Base-by-base conservation (phyloP, 2,329 filamentous ascomycete species). In the Paraphoma chrysanthemicola region DNA sequence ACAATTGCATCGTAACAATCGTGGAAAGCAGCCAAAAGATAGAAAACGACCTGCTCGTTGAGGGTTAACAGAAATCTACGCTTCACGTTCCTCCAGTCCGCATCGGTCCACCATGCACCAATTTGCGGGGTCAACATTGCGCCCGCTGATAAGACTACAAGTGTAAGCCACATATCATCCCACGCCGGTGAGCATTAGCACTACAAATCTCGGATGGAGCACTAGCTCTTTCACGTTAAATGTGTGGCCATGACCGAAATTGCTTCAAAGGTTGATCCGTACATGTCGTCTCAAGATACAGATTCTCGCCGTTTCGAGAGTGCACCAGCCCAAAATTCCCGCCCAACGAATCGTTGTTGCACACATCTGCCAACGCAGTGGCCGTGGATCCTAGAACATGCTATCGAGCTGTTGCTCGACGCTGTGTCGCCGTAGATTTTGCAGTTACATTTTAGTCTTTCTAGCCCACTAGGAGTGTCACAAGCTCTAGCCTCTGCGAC, bases 361-460 rank as follows among this genome's bases (percentile, higher is more conserved):
- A 23, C 23, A 23, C 23, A 48, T 43, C 66, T 66, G 2, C 64
- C 64, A 2, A 59, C 55, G 10, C 61, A 60, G 10, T 75, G 72
- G 47, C 79, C 81, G 6, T 72, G 75, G 12, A 81, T 84, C 45
- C 67, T 84, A 16, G 80, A 79, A 70, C 81, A 83, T 64, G 81
- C 82, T 4, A 81, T 81, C 9, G 81, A 83, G 64, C 69, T 83
- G 16, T 78, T 82, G 48, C 83, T 78, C 54, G 80, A 80, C 6
- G 73, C 78, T 5, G 75, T 82, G 8, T 81, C 78, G 11, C 80
- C 80, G 0, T 80, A 82, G 60, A 81, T 78, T 8, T 67, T 82
- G 56, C 77, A 81, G 54, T 82, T 80, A 80, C 80, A 78, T 39
- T 81, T 81, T 57, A 81, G 77, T 48, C 67, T 82, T 6, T 77